Percentiles rank a stretch among this genome's conserved stretches.
These are phyloP conservation scores for Xylaria sp. DNA, from an alignment of 495 filamentous ascomycete species.

Conservation along the genomic window DNA sequence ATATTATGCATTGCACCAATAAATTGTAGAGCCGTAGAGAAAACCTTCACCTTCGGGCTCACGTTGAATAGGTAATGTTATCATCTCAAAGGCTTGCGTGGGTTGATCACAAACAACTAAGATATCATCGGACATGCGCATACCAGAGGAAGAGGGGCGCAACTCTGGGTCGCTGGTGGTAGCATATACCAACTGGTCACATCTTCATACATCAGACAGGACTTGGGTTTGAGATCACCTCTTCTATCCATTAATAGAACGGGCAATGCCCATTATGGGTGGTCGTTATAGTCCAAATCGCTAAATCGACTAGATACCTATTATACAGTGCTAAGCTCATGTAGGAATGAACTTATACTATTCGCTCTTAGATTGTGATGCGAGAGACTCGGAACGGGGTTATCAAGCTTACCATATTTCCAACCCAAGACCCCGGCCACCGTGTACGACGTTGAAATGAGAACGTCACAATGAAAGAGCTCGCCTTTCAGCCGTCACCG, in stretches of 20 bases:
- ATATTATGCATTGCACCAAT: neutral
- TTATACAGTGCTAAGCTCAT: slow-evolving; percentile 11
- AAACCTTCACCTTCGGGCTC: too few species aligned
- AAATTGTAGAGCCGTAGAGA: too few species aligned
- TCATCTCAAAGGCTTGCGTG: neutral
- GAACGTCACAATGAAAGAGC: slow-evolving; percentile 23
- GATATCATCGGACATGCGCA: neutral
- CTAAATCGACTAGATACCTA: slow-evolving; percentile 6
- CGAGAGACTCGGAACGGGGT: neutral
- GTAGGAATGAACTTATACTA: neutral
- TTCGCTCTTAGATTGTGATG: neutral
- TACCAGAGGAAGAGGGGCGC: neutral
- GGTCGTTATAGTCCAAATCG: neutral
- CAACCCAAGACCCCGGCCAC: neutral
- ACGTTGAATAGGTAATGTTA: neutral
- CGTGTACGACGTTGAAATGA: slow-evolving; percentile 14
- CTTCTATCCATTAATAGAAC: neutral
- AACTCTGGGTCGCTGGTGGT: neutral
- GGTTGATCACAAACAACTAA: neutral
- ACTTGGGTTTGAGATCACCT: neutral
- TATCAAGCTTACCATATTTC: slow-evolving; percentile 7
- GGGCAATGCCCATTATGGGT: neutral
- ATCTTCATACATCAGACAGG: neutral
- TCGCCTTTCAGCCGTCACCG: neutral
- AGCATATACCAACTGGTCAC: neutral